phyloP scores from a whole-genome alignment of 257 asterid species.

The Solanum boliviense region DNA sequence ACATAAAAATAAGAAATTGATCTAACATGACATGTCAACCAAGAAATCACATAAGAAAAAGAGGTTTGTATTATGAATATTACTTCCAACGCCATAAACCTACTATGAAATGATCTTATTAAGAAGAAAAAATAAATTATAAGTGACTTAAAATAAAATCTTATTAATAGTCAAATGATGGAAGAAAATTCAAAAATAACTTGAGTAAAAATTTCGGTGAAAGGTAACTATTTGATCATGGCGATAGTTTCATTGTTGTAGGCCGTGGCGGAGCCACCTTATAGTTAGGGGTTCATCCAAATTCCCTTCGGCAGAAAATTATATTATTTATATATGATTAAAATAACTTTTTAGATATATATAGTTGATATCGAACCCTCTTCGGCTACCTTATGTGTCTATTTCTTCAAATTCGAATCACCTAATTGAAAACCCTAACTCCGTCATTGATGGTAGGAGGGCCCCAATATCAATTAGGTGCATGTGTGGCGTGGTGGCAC shows the following conservation, averaged over 20 bases:
- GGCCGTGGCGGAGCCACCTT: background rate
- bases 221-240: background rate
- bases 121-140: background rate
- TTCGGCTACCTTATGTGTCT: rapidly evolving
- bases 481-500: background rate
- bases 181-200: background rate
- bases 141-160: background rate
- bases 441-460: rapidly evolving
- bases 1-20: background rate
- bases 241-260: background rate
- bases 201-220: no score
- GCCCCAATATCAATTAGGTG: background rate
- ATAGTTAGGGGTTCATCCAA: no score
- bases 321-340: no score
- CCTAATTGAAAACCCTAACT: rapidly evolving
- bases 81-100: background rate
- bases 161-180: background rate
- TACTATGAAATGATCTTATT: background rate
- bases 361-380: rapidly evolving
- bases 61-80: background rate
- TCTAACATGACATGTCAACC: background rate
- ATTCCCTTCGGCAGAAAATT: rapidly evolving
- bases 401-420: no score
- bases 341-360: no score
- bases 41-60: background rate